Evolutionary conservation across 148 eudicot genomes (phyloP), one percentile per base, ranked within the genome.

Genomic region (Vaccinium myrtillus): DNA sequence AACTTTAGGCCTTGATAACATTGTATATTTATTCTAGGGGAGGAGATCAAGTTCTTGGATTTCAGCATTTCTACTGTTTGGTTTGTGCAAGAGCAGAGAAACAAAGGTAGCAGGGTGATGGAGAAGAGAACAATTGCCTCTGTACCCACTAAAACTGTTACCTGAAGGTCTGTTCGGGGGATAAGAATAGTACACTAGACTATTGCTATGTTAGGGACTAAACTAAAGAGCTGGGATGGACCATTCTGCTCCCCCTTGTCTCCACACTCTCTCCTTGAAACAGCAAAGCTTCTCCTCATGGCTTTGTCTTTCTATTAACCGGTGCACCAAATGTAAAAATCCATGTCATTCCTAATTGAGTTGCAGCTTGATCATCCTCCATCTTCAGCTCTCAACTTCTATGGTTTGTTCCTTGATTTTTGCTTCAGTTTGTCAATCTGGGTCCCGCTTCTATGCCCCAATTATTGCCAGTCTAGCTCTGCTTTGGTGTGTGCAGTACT

Each of bases 291-390:
- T 39, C 46, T 36, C 50, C 50, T 32, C 49, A 36, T 19, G 36
- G 48, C 21, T 73, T 73, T 73, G 4, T 73, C 50, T 71, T 73
- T 16, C 49, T 30, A 15, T 36, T 36, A 36, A 73, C 27, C 32
- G 10, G 36, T 36, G 51, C 9, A 18, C 51, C 50, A 74, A 74
- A 74, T 74, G 49, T 74, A 65, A 39, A 36, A 36, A 32, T 74
- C n/a, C 21, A 32, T 39, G 21, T 43, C 48, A 5, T 74, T 36
- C 77, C n/a, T 39, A 36, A 74, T 39, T 39, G 48, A 39, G 77
- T 74, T 74, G 77, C 77, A 74, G 49, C 51, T 32, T 32, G 36
- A 32, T 74, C 51, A 74, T 73, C 77, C 77, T 32, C n/a, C 77
- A 74, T 74, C 77, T 49, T 75, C 53, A 14, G 50, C 54, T 48